phyloP scores from a whole-genome alignment of 139 green algal genomes.

The Coelastrella sp. region DNA sequence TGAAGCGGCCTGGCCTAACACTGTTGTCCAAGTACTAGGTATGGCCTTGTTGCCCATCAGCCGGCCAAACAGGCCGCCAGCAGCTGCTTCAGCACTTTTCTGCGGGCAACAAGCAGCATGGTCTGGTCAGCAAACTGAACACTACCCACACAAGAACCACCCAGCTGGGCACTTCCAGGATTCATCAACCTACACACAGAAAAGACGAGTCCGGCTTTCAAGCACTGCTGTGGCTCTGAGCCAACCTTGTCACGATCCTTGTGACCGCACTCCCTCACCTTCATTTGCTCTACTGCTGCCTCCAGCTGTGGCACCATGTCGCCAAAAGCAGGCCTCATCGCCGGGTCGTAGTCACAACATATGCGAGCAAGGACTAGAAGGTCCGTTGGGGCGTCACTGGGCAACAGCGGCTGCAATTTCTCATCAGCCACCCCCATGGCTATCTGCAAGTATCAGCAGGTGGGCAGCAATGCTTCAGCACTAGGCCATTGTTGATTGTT shows the following conservation, averaged over 20 bases:
- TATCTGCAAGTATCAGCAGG: constrained; percentile 16
- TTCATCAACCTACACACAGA: not conserved
- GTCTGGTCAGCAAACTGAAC: not conserved
- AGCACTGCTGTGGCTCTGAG: too few relatives aligned
- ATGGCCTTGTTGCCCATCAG: constrained; percentile 13
- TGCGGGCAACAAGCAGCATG: not conserved
- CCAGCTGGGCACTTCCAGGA: not conserved
- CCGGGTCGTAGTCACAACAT: constrained; percentile 70
- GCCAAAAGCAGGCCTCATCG: constrained; percentile 70
- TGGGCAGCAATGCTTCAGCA: not conserved
- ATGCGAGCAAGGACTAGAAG: constrained; percentile 59
- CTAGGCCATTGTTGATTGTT: too few relatives aligned
- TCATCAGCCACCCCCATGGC: constrained; percentile 69
- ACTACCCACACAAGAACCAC: not conserved
- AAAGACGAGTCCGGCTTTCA: too few relatives aligned
- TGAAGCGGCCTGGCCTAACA: not conserved
- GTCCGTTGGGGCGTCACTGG: constrained; percentile 45
- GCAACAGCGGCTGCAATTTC: constrained; percentile 66
- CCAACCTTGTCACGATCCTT: too few relatives aligned
- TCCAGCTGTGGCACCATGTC: constrained; percentile 57
- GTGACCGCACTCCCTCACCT: not conserved
- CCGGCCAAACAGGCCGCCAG: constrained; percentile 17
- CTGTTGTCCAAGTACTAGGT: constrained; percentile 21
- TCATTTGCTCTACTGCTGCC: constrained; percentile 34
- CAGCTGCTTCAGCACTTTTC: constrained; percentile 32